phyloP scores from a whole-genome alignment of 768 basidiomycete genomes.

The Lactarius sp. region DNA sequence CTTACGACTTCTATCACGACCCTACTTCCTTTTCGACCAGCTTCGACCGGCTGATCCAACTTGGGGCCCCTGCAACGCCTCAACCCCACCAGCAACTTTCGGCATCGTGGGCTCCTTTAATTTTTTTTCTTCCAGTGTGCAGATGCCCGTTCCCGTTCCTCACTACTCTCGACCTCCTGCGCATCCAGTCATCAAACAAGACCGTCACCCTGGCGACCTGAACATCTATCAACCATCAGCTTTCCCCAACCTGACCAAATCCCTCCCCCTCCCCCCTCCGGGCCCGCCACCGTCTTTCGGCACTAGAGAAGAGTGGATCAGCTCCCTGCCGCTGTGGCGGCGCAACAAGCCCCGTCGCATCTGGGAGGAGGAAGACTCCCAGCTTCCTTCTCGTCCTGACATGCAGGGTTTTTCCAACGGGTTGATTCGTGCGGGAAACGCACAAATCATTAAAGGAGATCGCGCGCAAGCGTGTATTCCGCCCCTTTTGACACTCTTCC shows the following conservation, averaged over 20 bases:
- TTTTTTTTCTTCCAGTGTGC: conserved; percentile 40
- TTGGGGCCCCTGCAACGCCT: conserved; percentile 39
- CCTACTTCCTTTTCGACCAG: conserved; percentile 37
- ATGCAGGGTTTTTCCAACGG: conserved; percentile 63
- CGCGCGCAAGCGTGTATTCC: conserved; percentile 82
- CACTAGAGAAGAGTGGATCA: conserved; percentile 69
- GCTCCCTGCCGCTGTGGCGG: conserved; percentile 66
- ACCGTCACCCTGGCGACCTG: conserved; percentile 38
- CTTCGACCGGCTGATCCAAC: conserved; percentile 34
- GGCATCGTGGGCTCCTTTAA: conserved; percentile 23
- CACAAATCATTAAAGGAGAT: conserved; percentile 78
- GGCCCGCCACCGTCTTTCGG: conserved; percentile 62
- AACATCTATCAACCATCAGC: conserved; percentile 38
- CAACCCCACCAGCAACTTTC: conserved; percentile 28
- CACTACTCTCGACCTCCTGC: conserved; percentile 51
- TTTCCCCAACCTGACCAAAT: conserved; percentile 50
- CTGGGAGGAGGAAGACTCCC: conserved; percentile 51
- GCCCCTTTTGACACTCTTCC: conserved; percentile 47
- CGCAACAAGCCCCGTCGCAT: conserved; percentile 60
- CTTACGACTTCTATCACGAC: conserved; percentile 79
- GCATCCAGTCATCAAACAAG: conserved; percentile 63
- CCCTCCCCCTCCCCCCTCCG: conserved; percentile 54
- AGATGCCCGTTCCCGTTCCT: conserved; percentile 88
- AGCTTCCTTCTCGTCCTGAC: conserved; percentile 29
- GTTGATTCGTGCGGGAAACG: conserved; percentile 76